These are phyloP conservation scores for Capsicum rhomboideum DNA, from an alignment of 257 asterid species.

Conservation along the genomic window DNA sequence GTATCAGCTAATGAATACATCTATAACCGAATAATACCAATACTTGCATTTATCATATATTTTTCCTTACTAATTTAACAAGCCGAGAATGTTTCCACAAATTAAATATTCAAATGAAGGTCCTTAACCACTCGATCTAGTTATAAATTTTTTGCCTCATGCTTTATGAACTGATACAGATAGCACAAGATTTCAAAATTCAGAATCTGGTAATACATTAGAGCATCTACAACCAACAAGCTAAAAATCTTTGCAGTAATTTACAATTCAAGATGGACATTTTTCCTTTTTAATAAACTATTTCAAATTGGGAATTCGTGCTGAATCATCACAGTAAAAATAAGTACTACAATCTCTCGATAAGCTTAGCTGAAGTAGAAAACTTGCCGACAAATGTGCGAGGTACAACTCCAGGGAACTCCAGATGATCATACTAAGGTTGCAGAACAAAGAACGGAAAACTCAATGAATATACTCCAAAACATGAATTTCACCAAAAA, in stretches of 20 bases:
- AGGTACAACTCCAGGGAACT: conserved; percentile 95
- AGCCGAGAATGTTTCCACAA: too few species aligned
- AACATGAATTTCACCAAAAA: background rate
- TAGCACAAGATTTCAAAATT: background rate
- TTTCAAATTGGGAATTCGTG: background rate
- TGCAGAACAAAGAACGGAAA: conserved; percentile 2
- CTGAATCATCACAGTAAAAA: background rate
- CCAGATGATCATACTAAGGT: conserved; percentile 88
- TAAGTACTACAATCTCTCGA: background rate
- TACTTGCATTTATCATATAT: too few species aligned
- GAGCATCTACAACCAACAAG: background rate
- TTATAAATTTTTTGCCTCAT: too few species aligned
- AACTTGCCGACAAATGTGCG: conserved; percentile 83
- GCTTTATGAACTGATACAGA: too few species aligned
- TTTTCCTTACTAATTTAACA: too few species aligned
- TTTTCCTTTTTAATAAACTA: background rate
- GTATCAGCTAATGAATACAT: too few species aligned
- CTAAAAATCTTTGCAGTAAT: background rate
- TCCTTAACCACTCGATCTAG: too few species aligned
- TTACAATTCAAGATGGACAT: background rate
- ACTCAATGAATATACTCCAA: background rate
- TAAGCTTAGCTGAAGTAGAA: background rate
- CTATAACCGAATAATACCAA: too few species aligned
- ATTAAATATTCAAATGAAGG: too few species aligned
- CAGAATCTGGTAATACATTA: background rate